phyloP scores from a whole-genome alignment of 2,329 filamentous ascomycete species.

The Pseudogymnoascus sp. region DNA sequence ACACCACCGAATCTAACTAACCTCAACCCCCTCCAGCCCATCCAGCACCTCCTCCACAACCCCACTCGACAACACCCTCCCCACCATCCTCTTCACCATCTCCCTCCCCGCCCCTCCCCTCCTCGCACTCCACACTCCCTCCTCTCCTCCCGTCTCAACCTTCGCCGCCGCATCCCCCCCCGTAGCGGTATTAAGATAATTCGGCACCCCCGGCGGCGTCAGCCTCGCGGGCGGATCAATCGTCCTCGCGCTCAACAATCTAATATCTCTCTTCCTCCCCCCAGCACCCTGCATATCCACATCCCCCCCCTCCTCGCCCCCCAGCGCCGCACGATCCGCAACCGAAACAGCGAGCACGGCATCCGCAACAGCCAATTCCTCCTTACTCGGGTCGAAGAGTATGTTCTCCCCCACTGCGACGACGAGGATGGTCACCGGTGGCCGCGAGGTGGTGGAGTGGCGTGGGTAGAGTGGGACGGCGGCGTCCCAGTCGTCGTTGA shows the following conservation, averaged over 20 bases:
- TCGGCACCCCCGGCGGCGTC: constrained; percentile 61
- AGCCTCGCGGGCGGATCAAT: constrained; percentile 67
- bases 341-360: constrained; percentile 79
- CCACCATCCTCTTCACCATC: constrained; percentile 65
- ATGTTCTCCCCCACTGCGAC: constrained; percentile 79
- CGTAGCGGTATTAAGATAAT: constrained; percentile 50
- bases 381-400: constrained; percentile 84
- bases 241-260: constrained; percentile 59
- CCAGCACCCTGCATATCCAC: constrained; percentile 34
- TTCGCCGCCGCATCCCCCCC: constrained; percentile 31
- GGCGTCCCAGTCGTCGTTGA: constrained; percentile 95
- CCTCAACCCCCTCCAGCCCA: constrained; percentile 67
- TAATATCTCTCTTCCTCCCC: constrained; percentile 35
- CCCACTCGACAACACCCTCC: constrained; percentile 68
- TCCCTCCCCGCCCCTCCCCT: constrained; percentile 72
- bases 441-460: constrained; percentile 37
- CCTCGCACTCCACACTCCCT: constrained; percentile 79
- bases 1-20: constrained; percentile 37
- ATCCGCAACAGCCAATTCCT: constrained; percentile 90
- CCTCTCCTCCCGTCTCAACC: constrained; percentile 39
- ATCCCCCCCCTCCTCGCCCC: constrained; percentile 14
- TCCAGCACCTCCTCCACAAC: constrained; percentile 81
- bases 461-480: constrained; percentile 62
- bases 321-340: constrained; percentile 34
- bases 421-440: constrained; percentile 84